These are phyloP conservation scores for Botrytis sinoallii DNA, from an alignment of 2,329 filamentous ascomycete species.

Conservation along the genomic window DNA sequence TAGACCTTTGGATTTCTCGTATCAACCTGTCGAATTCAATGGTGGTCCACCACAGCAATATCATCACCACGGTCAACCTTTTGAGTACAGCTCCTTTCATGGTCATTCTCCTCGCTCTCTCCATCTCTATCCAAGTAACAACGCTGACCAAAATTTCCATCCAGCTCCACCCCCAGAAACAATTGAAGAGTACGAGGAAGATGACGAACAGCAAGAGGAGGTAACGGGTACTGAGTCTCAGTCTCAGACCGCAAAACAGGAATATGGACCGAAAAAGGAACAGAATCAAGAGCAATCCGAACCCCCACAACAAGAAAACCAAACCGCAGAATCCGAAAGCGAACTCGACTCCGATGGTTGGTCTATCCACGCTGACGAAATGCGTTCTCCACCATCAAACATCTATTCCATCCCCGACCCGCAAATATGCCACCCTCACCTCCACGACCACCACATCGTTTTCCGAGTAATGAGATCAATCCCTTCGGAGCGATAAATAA, in stretches of 20 bases:
- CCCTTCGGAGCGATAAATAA: neutral
- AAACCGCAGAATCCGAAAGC: neutral
- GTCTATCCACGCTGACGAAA: neutral
- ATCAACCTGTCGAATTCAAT: neutral
- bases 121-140: neutral
- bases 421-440: neutral
- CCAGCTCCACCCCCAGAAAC: neutral
- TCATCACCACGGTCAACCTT: neutral
- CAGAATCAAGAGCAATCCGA: neutral
- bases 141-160: neutral
- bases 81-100: slow-evolving; percentile 1
- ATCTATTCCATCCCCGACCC: neutral
- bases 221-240: neutral
- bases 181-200: neutral
- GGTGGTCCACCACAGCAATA: neutral
- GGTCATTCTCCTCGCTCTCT: neutral
- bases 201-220: slow-evolving; percentile 4
- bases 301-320: neutral
- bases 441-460: neutral
- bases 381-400: neutral
- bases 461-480: neutral
- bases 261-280: neutral
- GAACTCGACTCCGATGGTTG: neutral
- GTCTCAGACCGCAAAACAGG: neutral
- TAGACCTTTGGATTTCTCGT: neutral